A percentile compares a stretch with the other conserved stretches of the same genome.
Evolutionary conservation across 805 yeast species (phyloP).

Genomic region (Wickerhamomyces silvicola): DNA sequence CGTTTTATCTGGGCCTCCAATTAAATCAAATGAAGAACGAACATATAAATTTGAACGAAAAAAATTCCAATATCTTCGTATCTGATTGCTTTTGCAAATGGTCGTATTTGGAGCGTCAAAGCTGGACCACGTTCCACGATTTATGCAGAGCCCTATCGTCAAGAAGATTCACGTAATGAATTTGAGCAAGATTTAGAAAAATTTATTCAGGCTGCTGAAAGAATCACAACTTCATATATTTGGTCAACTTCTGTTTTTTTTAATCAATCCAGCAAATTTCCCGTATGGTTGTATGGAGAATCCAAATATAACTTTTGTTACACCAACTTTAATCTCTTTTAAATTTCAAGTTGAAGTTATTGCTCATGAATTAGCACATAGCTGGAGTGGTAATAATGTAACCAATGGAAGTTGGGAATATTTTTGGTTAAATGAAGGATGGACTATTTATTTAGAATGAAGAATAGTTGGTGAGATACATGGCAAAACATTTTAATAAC

Average conservation of each 20-base stretch:
- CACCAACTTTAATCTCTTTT: conserved; percentile 82
- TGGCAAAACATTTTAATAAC: conserved; percentile 73
- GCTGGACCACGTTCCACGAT: conserved; percentile 87
- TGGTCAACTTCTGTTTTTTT: conserved; percentile 80
- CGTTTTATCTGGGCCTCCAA: conserved; percentile 66
- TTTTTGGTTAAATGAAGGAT: conserved; percentile 93
- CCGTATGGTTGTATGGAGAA: conserved; percentile 97
- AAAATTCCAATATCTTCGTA: conserved; percentile 83
- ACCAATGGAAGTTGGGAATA: conserved; percentile 91
- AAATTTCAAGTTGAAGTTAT: conserved; percentile 81
- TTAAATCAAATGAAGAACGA: conserved; percentile 7
- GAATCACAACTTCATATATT: conserved; percentile 69
- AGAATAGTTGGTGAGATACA: conserved; percentile 64
- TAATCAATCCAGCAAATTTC: conserved; percentile 68
- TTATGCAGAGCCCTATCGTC: conserved; percentile 66
- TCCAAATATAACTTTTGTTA: conserved; percentile 85
- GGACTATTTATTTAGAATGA: conserved; percentile 91
- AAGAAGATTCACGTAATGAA: conserved; percentile 69
- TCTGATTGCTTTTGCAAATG: conserved; percentile 78
- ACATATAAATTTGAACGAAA: conserved; percentile 56
- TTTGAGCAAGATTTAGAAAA: conserved; percentile 76
- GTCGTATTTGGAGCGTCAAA: conserved; percentile 57
- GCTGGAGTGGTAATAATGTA: conserved; percentile 89
- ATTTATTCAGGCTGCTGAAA: conserved; percentile 74
- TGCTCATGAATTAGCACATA: conserved; percentile 90